Evolutionary conservation across 257 asterid species (phyloP), one percentile per base, ranked within the genome.

Genomic region (Ajuga chamaepitys): DNA sequence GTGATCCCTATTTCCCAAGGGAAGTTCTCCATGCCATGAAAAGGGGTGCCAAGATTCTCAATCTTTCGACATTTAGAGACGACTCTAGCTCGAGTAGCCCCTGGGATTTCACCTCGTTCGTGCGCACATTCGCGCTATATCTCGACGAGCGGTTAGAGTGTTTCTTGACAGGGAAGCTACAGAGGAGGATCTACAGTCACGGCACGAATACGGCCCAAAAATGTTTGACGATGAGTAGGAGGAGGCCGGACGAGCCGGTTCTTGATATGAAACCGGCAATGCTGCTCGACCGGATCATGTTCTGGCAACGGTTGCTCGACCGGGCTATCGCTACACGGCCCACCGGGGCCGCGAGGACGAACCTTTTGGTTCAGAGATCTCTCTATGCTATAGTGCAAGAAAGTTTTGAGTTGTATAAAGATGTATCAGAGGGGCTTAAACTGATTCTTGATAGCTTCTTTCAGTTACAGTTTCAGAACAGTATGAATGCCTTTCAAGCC

Each of bases 61-160:
- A 89, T 47, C 85, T 89, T 5, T 66, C 91, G 0, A 70, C 81
- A 41, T 89, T 89, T 13, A 83, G 94, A 2, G 94, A 89, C 10
- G 95, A 85, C 41, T 87, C 97, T 0, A 80, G 81, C 59, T 78
- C 91, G 0, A 83, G 88, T 70, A 83, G 94, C 58, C 95, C 95
- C 0, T 89, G 95, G 95, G 95, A 89, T 73, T 89, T 76, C 74
- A 85, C 95, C 0, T 85, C 97, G 0, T 89, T 85, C 14, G 87
- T 89, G 2, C 74, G 95, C 1, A 89, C 91, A 0, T 83, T 87
- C 37, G 89, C 95, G 2, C 85, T 89, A 2, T 89, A 89, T 63
- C 88, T 89, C 4, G 95, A 89, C n/a, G 97, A 87, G 76, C 85
- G 95, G 10, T 64, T 87, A 9, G 97, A 89, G 42, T 89, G 95